phyloP scores from a whole-genome alignment of 2,329 filamentous ascomycete species.

The Alternaria sp. region DNA sequence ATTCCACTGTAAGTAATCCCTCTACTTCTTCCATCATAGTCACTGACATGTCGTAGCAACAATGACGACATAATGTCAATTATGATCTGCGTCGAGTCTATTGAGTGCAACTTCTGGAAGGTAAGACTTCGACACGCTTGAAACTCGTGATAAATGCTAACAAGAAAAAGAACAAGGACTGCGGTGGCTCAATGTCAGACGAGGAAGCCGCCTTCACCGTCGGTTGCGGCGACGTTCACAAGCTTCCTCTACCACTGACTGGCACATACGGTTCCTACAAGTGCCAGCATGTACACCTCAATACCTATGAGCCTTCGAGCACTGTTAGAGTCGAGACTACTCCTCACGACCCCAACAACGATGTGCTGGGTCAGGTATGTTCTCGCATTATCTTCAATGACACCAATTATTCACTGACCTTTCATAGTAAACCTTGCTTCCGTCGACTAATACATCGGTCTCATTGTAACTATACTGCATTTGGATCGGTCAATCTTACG shows the following conservation, averaged over 20 bases:
- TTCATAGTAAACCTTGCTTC: background rate
- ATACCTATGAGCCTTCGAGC: background rate
- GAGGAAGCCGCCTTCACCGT: background rate
- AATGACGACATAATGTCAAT: conserved; percentile 4
- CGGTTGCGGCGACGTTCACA: conserved; percentile 1
- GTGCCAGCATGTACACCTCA: background rate
- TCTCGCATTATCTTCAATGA: background rate
- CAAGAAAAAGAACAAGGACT: background rate
- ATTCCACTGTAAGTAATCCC: conserved; percentile 7
- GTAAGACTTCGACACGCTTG: background rate
- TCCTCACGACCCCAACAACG: background rate
- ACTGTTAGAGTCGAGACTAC: background rate
- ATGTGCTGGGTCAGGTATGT: background rate
- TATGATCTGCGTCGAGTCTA: conserved; percentile 14
- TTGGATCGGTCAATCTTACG: background rate
- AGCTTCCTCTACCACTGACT: background rate
- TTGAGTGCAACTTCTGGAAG: conserved; percentile 17
- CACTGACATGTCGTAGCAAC: background rate
- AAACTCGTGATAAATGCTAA: background rate
- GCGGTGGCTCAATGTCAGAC: background rate
- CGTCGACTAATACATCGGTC: background rate
- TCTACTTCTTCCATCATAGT: background rate
- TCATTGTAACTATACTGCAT: background rate
- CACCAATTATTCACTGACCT: background rate
- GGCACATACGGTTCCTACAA: background rate